phyloP scores from a whole-genome alignment of 495 filamentous ascomycete species.

The Patellaria atrata region DNA sequence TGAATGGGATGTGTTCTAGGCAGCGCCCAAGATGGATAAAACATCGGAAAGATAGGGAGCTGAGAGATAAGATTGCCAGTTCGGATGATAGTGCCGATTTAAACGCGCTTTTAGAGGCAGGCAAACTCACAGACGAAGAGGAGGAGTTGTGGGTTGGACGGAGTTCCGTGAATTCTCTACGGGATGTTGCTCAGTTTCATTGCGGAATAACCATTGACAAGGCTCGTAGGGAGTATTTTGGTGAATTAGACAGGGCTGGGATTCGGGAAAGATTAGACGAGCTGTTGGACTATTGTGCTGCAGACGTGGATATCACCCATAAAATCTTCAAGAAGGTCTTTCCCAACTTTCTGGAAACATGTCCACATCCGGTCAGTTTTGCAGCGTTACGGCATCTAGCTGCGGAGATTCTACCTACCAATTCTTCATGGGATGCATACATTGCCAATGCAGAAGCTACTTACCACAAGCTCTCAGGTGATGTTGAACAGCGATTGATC shows the following conservation, averaged over 20 bases:
- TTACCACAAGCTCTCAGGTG: constrained; percentile 61
- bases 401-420: constrained; percentile 79
- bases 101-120: constrained; percentile 49
- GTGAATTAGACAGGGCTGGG: constrained; percentile 57
- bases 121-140: constrained; percentile 52
- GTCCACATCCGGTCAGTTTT: constrained; percentile 95
- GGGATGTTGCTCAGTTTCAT: constrained; percentile 95
- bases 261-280: constrained; percentile 58
- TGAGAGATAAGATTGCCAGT: constrained; percentile 64
- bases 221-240: constrained; percentile 71
- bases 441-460: constrained; percentile 67
- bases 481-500: constrained; percentile 56
- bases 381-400: constrained; percentile 84
- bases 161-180: constrained; percentile 87
- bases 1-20: constrained; percentile 97
- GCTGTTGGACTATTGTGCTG: constrained; percentile 87
- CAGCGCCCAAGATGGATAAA: constrained; percentile 96
- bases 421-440: constrained; percentile 77
- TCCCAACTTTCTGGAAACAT: constrained; percentile 70
- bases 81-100: constrained; percentile 59
- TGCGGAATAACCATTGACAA: constrained; percentile 89
- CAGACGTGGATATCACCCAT: constrained; percentile 86
- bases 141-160: constrained; percentile 91
- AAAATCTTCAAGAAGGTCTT: constrained; percentile 86
- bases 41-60: constrained; percentile 73